Conservation (phyloP, 208 protist genomes). For the Leishmania guyanensis region DNA sequence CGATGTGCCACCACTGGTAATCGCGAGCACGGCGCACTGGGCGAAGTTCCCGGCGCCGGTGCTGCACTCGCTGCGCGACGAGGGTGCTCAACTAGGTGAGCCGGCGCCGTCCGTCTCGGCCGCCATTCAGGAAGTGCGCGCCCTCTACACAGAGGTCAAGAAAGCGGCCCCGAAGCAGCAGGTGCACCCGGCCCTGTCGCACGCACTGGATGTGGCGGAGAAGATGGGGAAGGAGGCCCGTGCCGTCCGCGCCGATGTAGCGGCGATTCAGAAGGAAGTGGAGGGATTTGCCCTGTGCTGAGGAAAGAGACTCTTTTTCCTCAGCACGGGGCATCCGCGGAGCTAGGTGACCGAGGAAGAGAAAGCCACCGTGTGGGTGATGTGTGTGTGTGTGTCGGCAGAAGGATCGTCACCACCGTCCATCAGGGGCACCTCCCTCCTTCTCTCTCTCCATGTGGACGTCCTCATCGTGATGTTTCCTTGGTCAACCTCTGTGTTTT, state of each 20-base stretch:
- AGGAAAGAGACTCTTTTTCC: too few relatives aligned
- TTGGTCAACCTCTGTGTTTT: not conserved
- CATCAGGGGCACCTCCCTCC: not conserved
- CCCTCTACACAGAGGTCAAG: conserved; percentile 18
- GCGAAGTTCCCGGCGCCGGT: conserved; percentile 86
- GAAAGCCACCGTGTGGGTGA: not conserved
- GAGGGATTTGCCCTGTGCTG: conserved; percentile 32
- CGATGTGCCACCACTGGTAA: conserved; percentile 51
- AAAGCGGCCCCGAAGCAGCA: conserved; percentile 20
- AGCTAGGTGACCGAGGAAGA: not conserved
- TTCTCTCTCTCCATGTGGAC: not conserved
- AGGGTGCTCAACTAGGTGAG: conserved; percentile 31
- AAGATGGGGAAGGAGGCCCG: conserved; percentile 31
- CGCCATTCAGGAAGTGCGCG: conserved; percentile 20
- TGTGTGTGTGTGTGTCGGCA: not conserved
- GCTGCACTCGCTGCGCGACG: conserved; percentile 63
- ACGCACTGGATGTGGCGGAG: conserved; percentile 41
- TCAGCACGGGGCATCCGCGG: not conserved
- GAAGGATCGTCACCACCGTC: not conserved
- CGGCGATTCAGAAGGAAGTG: conserved; percentile 44
- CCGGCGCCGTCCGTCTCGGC: conserved; percentile 21
- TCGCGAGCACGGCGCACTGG: conserved; percentile 87
- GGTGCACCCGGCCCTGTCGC: conserved; percentile 51
- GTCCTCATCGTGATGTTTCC: not conserved
- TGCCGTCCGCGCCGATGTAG: conserved; percentile 29